A percentile compares a stretch with the other conserved stretches of the same genome.
These are phyloP conservation scores for Sclerotinia subarctica DNA, from an alignment of 2,329 filamentous ascomycete species.

Conservation along the genomic window DNA sequence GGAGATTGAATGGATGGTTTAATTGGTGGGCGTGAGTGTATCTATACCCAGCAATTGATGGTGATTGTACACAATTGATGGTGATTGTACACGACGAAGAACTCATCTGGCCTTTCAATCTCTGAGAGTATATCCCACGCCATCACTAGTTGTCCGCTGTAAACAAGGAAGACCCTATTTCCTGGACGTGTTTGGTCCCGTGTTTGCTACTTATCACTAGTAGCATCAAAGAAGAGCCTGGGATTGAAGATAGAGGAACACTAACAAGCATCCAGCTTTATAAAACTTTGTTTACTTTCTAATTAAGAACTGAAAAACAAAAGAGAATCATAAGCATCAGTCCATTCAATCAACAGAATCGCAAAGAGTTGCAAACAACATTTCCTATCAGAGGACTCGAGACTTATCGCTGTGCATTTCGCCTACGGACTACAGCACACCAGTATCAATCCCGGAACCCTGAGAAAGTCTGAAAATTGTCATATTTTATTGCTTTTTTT, in stretches of 20 bases:
- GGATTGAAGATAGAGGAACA: not conserved
- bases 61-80: no score
- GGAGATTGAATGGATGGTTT: no score
- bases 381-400: constrained; percentile 5
- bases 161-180: constrained; percentile 1
- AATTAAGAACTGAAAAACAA: not conserved
- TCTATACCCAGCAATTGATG: no score
- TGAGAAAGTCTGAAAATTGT: not conserved
- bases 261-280: not conserved
- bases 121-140: no score
- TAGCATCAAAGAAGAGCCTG: no score
- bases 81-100: no score
- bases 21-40: no score
- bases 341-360: no score
- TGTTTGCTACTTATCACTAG: no score
- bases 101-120: no score
- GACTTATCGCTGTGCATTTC: constrained; percentile 20
- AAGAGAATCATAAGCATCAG: not conserved
- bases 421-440: not conserved
- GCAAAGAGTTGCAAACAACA: no score
- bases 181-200: not conserved
- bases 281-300: not conserved
- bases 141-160: not conserved
- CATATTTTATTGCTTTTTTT: no score
- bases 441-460: not conserved